Evolutionary conservation across 2,329 filamentous ascomycete species (phyloP), one percentile per base, ranked within the genome.

Genomic region (Trichoderma arundinaceum): DNA sequence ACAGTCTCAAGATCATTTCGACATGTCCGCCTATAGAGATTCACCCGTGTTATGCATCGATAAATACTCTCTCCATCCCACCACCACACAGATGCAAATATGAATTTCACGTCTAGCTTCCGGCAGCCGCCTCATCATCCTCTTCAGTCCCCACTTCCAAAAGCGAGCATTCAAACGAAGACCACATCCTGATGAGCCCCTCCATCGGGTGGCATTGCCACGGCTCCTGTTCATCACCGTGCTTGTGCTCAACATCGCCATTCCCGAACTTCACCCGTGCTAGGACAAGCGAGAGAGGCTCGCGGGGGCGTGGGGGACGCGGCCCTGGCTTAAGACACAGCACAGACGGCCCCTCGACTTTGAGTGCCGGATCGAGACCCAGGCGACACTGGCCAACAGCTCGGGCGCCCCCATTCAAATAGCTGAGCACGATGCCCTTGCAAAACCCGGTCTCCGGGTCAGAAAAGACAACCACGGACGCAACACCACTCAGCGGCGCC

Each of bases 391-490:
- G 9, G 3, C 57, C 57, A 51, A 60, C 12, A 19, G 44, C 46
- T 35, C 57, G 57, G 35, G 17, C 38, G n/a, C 57, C 44, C 32
- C 57, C 57, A 10, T 60, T 39, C 1, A 28, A 33, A 38, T 60
- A 60, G 32, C 13, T 12, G 7, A 60, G 32, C 17, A 60, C 2
- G 32, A 60, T 28, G 15, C 57, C 57, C 12, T n/a, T 60, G 33
- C 43, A 49, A 19, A 22, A 48, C 38, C 32, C 57, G 4, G 33
- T 28, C 32, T 0, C 32, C 7, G 39, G 13, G n/a, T 39, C 44
- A 19, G 22, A 32, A 19, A 41, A 60, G 17, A 60, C 19, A 7
- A 60, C 28, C 10, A 17, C 35, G 3, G 57, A 60, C 12, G 33
- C n/a, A 7, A 60, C 57, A 6, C 7, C 32, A 6, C 49, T 44